Percentiles rank a stretch among this genome's conserved stretches.
phyloP scores from a whole-genome alignment of 2,329 filamentous ascomycete species.

The Sporothrix humicola region DNA sequence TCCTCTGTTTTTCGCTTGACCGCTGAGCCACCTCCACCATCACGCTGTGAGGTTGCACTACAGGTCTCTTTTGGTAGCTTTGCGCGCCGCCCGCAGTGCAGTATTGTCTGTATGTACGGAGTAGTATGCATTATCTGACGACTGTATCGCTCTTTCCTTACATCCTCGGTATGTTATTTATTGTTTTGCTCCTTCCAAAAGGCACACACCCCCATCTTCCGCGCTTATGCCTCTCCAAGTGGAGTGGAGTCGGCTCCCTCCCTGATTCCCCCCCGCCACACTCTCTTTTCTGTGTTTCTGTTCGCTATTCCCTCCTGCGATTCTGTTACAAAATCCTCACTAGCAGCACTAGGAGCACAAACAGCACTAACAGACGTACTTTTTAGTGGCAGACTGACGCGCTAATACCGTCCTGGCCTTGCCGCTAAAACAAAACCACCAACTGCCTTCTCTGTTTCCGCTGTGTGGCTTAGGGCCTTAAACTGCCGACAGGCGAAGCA shows the following conservation, averaged over 20 bases:
- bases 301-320: too few relatives aligned
- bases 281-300: neutral
- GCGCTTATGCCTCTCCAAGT: slow-evolving; percentile 26
- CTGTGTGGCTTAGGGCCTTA: neutral
- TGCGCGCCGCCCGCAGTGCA: neutral
- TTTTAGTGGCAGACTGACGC: neutral
- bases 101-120: neutral
- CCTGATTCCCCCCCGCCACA: slow-evolving; percentile 26
- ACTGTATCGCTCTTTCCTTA: neutral
- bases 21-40: slow-evolving; percentile 10
- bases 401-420: slow-evolving; percentile 6
- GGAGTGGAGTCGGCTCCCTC: slow-evolving; percentile 34
- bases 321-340: neutral
- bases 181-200: neutral
- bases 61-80: slow-evolving; percentile 1
- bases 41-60: slow-evolving; percentile 17
- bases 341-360: too few relatives aligned
- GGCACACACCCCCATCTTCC: neutral
- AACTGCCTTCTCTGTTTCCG: neutral
- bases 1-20: neutral
- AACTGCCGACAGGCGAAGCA: slow-evolving; percentile 18
- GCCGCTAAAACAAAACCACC: neutral
- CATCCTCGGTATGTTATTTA: slow-evolving; percentile 10
- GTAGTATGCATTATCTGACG: too few relatives aligned
- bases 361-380: neutral